Evolutionary conservation across 495 filamentous ascomycete genomes (phyloP).

Genomic region (Penicillium mononematosum): DNA sequence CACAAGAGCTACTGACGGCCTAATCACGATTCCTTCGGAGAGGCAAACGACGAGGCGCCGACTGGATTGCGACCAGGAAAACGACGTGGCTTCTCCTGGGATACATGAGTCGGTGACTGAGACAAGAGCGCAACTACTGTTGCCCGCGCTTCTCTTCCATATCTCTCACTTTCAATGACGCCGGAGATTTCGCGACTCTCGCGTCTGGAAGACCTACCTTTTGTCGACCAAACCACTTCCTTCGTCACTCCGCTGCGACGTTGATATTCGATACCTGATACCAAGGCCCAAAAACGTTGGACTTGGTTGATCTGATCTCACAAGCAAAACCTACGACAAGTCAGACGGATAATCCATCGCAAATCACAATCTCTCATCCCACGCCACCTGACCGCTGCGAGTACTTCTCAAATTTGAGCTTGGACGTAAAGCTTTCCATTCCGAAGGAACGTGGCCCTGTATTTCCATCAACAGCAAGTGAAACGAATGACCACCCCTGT

Average conservation of each 20-base stretch:
- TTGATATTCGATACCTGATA: background rate
- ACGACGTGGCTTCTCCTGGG: background rate
- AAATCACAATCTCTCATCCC: background rate
- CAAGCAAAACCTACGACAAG: background rate
- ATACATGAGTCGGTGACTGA: background rate
- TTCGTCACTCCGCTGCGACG: background rate
- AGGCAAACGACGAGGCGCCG: conserved; percentile 11
- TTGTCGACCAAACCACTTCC: conserved; percentile 18
- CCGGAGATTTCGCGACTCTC: conserved; percentile 10
- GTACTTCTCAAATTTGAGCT: background rate
- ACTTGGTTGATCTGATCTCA: background rate
- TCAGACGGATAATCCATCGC: background rate
- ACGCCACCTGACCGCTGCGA: background rate
- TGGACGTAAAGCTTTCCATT: background rate
- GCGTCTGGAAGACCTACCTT: conserved; percentile 17
- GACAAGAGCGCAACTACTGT: background rate
- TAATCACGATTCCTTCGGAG: background rate
- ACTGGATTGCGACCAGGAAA: conserved; percentile 9
- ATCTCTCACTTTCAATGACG: conserved; percentile 19
- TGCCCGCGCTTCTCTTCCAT: background rate
- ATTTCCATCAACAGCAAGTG: background rate
- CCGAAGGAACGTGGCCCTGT: background rate
- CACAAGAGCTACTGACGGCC: background rate
- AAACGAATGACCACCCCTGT: background rate
- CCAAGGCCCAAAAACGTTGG: background rate